Conservation (phyloP, 2,329 filamentous ascomycete genomes). For the Colletotrichum sojae region DNA sequence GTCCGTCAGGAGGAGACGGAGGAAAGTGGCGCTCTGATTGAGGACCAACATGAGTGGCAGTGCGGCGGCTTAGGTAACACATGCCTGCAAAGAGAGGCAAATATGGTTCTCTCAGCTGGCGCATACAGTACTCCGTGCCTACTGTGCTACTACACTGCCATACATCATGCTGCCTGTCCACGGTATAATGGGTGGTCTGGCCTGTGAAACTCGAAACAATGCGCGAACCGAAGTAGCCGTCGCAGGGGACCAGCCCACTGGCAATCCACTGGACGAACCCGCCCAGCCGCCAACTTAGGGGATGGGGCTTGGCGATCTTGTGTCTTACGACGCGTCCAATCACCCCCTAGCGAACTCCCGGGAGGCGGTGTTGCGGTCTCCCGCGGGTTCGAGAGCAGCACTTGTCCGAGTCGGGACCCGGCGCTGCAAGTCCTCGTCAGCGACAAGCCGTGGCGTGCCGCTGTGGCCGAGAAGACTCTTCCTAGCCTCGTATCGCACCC, state of each 20-base stretch:
- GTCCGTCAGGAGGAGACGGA: conserved; percentile 36
- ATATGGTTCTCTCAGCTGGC: too few relatives aligned
- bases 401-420: conserved; percentile 30
- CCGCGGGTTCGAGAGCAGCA: conserved; percentile 12
- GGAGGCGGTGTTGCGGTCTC: conserved; percentile 18
- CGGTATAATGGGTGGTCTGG: conserved; percentile 24
- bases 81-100: too few relatives aligned
- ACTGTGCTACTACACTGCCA: not conserved
- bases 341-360: conserved; percentile 18
- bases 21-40: conserved; percentile 34
- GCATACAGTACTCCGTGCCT: not conserved
- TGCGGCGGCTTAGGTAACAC: conserved; percentile 37
- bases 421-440: conserved; percentile 28
- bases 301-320: conserved; percentile 36
- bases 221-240: conserved; percentile 34
- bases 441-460: conserved; percentile 22
- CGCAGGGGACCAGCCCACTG: conserved; percentile 19
- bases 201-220: conserved; percentile 38
- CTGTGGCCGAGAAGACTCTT: conserved; percentile 17
- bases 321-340: conserved; percentile 32
- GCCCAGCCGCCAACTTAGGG: conserved; percentile 31
- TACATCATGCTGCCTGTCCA: not conserved
- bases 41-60: conserved; percentile 35
- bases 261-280: conserved; percentile 25
- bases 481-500: conserved; percentile 25